These are phyloP conservation scores for Penstemon newberryi DNA, from an alignment of 257 asterid genomes.

Conservation along the genomic window DNA sequence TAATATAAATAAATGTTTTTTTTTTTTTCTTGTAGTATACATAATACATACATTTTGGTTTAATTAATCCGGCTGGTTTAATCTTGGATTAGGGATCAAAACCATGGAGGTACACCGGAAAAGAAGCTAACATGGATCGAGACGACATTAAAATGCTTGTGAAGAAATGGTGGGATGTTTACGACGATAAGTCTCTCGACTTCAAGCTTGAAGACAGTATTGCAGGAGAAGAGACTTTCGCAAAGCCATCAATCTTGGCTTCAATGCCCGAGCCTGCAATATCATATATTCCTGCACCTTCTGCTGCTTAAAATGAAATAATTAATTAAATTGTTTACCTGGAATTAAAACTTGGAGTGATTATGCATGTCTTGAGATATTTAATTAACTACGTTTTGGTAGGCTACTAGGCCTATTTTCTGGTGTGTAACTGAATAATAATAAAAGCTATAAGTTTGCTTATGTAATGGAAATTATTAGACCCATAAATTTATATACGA, in stretches of 20 bases:
- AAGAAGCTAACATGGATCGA: conserved; percentile 62
- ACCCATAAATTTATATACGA: not conserved
- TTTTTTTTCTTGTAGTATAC: too few species aligned
- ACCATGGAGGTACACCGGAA: conserved; percentile 72
- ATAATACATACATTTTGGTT: too few species aligned
- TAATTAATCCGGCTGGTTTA: too few species aligned
- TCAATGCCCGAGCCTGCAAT: conserved; percentile 53
- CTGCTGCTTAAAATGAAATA: conserved; percentile 49
- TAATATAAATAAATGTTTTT: too few species aligned
- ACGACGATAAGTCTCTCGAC: conserved; percentile 56
- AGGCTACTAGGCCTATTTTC: conserved; percentile 28
- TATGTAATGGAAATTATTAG: not conserved
- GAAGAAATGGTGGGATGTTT: conserved; percentile 70
- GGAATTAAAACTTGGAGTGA: not conserved
- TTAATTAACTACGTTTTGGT: conserved; percentile 21
- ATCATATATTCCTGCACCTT: conserved; percentile 62
- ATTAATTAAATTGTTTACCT: not conserved
- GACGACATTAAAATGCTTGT: conserved; percentile 61
- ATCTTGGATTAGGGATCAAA: conserved; percentile 46
- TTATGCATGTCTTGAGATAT: not conserved
- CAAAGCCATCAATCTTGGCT: conserved; percentile 47
- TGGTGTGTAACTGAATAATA: conserved; percentile 19
- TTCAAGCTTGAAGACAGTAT: conserved; percentile 41
- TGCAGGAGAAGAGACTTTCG: conserved; percentile 39
- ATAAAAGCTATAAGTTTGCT: conserved; percentile 19